Base-by-base conservation (phyloP, 768 basidiomycete genomes). In the Mrakia gelida region DNA sequence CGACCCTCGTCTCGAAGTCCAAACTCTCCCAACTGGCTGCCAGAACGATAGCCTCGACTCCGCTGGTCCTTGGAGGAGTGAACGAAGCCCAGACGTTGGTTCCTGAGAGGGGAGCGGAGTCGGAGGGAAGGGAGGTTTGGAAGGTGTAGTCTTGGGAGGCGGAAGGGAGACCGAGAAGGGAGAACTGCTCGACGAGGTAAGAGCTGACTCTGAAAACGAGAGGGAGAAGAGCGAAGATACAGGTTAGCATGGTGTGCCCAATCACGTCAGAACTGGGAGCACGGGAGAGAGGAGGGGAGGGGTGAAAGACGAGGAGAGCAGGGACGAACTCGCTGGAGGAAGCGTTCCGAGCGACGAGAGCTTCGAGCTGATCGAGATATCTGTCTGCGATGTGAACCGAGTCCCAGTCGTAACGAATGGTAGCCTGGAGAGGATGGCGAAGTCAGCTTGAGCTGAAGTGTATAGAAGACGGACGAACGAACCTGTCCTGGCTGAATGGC, bases 401-500 rank as follows among this genome's bases (percentile, higher is more conserved):
- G 71, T 86, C 89, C 97, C 96, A 98, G 81, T 89, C 88, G 91
- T 92, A 98, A 82, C 94, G 90, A 16, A 92, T 94, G 76, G 90
- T 92, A 30, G 97, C 95, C 94, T 98, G 79, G 52, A 13, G 9
- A 26, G 26, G 30, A 18, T 0, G 32, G 8, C 18, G 28, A 23
- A 38, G 34, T 32, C 43, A 54, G 13, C 21, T 26, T 10, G 28
- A 5, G 23, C 28, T 34, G 23, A 13, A 63, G 32, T 30, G 7
- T 45, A 67, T 65, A 45, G 34, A 11, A 32, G 70, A n/a, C 8
- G 28, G 49, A 15, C 18, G 1, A 15, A 76, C 81, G 73, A 41
- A 95, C 95, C 86, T 96, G 94, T 8, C 89, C 91, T 15, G 97
- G 95, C 82, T 95, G 93, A 28, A 99, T 85, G 1, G 97, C 96